These are phyloP conservation scores for Lodderomyces jiufengensis DNA, from an alignment of 1,139 yeast genomes.

Conservation along the genomic window DNA sequence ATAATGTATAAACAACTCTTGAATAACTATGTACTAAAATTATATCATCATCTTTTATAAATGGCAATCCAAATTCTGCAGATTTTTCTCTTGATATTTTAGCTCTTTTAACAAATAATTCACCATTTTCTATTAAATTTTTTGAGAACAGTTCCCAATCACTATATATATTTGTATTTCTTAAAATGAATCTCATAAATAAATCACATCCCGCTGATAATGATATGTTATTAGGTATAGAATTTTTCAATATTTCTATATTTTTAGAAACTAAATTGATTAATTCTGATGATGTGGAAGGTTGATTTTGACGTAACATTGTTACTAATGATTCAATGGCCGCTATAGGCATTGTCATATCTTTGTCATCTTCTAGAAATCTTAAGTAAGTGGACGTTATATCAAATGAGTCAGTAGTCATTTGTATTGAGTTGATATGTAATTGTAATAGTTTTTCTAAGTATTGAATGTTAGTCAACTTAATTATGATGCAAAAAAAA, in stretches of 20 bases:
- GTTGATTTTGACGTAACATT: slow-evolving; percentile 74
- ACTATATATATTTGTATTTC: slow-evolving; percentile 82
- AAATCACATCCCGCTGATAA: slow-evolving; percentile 96
- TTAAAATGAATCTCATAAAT: slow-evolving; percentile 86
- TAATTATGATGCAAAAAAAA: slow-evolving; percentile 2
- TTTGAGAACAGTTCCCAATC: slow-evolving; percentile 96
- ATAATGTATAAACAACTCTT: slow-evolving; percentile 79
- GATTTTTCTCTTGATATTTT: slow-evolving; percentile 84
- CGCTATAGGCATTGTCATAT: slow-evolving; percentile 98
- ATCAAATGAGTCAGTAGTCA: slow-evolving; percentile 45
- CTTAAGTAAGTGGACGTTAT: slow-evolving; percentile 75
- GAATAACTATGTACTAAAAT: slow-evolving; percentile 90
- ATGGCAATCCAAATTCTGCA: slow-evolving; percentile 83
- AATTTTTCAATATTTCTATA: slow-evolving; percentile 64
- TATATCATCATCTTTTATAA: slow-evolving; percentile 89
- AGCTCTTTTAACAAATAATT: slow-evolving; percentile 86
- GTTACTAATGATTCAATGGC: slow-evolving; percentile 94
- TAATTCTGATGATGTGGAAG: slow-evolving; percentile 89
- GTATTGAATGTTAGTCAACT: too few species aligned
- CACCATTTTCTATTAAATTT: slow-evolving; percentile 90
- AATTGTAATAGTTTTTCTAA: too few species aligned
- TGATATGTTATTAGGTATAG: slow-evolving; percentile 88
- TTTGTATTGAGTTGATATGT: background rate
- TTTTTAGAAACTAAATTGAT: slow-evolving; percentile 78
- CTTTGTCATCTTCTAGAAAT: slow-evolving; percentile 81